phyloP scores from a whole-genome alignment of 1,139 yeast genomes.

The Geotrichum citri-aurantii region DNA sequence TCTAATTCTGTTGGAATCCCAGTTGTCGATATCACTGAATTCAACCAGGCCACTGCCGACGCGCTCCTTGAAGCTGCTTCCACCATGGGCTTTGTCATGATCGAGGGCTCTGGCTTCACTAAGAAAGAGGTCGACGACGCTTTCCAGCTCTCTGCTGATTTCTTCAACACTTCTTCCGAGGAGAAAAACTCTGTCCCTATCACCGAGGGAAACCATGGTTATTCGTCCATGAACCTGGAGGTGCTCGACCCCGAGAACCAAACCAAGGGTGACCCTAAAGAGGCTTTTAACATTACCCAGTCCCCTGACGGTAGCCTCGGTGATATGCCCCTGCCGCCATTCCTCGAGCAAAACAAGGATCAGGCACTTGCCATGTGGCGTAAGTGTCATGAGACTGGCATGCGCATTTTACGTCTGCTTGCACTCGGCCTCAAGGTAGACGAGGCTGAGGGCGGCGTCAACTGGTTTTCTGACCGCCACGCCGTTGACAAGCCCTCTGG shows the following conservation, averaged over 20 bases:
- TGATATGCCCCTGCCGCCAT: conserved; percentile 39
- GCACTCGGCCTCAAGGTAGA: conserved; percentile 59
- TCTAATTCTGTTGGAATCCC: conserved; percentile 10
- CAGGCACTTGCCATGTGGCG: conserved; percentile 31
- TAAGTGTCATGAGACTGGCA: conserved; percentile 42
- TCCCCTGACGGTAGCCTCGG: conserved; percentile 30
- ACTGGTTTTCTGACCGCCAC: conserved; percentile 62
- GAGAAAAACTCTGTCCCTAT: conserved; percentile 48
- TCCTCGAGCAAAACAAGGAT: conserved; percentile 30
- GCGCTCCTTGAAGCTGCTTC: conserved; percentile 58
- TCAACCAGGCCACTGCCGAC: conserved; percentile 44
- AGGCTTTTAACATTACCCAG: conserved; percentile 40
- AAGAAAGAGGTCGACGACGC: conserved; percentile 51
- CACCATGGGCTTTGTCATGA: conserved; percentile 62
- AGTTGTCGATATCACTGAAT: conserved; percentile 47
- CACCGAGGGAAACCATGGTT: conserved; percentile 54
- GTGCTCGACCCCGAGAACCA: conserved; percentile 41
- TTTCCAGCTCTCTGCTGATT: conserved; percentile 50
- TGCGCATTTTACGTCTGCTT: conserved; percentile 38
- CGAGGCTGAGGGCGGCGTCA: conserved; percentile 40
- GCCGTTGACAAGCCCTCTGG: conserved; percentile 45
- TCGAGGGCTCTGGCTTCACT: conserved; percentile 66
- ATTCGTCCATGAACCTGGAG: conserved; percentile 56
- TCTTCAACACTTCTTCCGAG: conserved; percentile 48
- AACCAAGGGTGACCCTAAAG: conserved; percentile 58